Evolutionary conservation across 2,329 filamentous ascomycete species (phyloP), one percentile per base, ranked within the genome.

Genomic region (Talaromyces marneffei): DNA sequence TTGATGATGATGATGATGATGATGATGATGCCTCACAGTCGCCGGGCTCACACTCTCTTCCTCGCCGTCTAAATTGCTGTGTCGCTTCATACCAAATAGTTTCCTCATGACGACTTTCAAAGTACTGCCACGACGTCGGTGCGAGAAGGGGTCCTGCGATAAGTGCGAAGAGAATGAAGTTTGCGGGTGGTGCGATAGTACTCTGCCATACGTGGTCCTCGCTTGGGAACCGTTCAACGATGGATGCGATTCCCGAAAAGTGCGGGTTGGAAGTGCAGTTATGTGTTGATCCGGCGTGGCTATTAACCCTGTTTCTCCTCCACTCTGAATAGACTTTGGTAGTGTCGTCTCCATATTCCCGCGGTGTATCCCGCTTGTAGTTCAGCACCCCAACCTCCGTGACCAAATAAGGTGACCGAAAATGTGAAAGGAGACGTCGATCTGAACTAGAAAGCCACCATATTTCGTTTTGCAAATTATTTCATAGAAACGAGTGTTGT

Each of bases 51-150:
- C 57, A 3, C 33, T 59, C 37, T 69, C 70, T 10, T 75, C 71
- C 14, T 70, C 29, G 8, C 67, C 68, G 44, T 74, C 73, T 12
- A 68, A 52, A 52, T 72, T 67, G 50, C 73, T 75, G 31, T 72
- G 70, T 52, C 72, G 66, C 64, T 75, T 77, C 20, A 74, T 71
- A 37, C 71, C 75, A 66, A 78, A 78, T 48, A 78, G 72, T 65
- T 74, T 78, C 55, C 74, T 74, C 76, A 78, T 78, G n/a, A 77
- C 74, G 2, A 72, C 75, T 62, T 75, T 77, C 56, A 78, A 60
- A 2, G 76, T 75, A 60, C 75, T 78, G 9, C 72, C 75, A 5
- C 74, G 75, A 12, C 76, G 73, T 54, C 74, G 74, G 64, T 77
- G 75, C 14, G 66, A 66, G 35, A 67, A 60, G 1, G 71, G 65